These are phyloP conservation scores for Sarcomyxa edulis DNA, from an alignment of 768 basidiomycete genomes.

Conservation along the genomic window DNA sequence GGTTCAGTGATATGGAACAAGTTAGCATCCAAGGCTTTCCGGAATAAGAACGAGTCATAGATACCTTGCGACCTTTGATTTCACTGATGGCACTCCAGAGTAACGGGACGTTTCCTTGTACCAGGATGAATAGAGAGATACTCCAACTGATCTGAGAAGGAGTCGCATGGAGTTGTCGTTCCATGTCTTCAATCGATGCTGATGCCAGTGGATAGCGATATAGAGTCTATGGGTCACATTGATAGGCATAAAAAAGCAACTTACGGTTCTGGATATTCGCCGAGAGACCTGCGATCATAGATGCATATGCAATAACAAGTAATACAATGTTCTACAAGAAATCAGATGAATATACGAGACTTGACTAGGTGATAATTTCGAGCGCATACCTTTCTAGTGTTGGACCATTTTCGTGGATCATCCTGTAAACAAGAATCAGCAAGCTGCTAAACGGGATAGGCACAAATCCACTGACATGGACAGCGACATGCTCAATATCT, in stretches of 20 bases:
- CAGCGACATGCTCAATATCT: too few species aligned
- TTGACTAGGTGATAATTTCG: too few species aligned
- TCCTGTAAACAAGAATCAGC: too few species aligned
- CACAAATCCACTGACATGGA: too few species aligned
- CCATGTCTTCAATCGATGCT: constrained; percentile 64
- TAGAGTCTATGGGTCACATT: too few species aligned
- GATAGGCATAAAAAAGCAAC: too few species aligned
- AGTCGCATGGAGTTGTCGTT: constrained; percentile 54
- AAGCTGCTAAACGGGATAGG: too few species aligned
- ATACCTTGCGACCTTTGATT: constrained; percentile 68
- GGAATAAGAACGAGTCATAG: constrained; percentile 9
- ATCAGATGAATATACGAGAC: too few species aligned
- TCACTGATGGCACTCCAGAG: constrained; percentile 70
- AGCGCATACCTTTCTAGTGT: too few species aligned
- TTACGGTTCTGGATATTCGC: constrained; percentile 62
- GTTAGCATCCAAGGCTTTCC: neutral
- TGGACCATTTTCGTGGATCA: too few species aligned
- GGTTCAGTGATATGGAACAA: constrained; percentile 2
- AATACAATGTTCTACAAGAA: constrained; percentile 35
- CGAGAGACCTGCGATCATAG: constrained; percentile 54
- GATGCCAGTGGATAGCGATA: too few species aligned
- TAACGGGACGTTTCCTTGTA: constrained; percentile 66
- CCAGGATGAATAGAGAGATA: constrained; percentile 65
- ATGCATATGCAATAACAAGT: constrained; percentile 41
- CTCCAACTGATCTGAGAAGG: constrained; percentile 59